Percentiles rank a stretch among this genome's conserved stretches.
These are phyloP conservation scores for Spergularia marina DNA, from an alignment of 148 eudicot genomes.

Conservation along the genomic window DNA sequence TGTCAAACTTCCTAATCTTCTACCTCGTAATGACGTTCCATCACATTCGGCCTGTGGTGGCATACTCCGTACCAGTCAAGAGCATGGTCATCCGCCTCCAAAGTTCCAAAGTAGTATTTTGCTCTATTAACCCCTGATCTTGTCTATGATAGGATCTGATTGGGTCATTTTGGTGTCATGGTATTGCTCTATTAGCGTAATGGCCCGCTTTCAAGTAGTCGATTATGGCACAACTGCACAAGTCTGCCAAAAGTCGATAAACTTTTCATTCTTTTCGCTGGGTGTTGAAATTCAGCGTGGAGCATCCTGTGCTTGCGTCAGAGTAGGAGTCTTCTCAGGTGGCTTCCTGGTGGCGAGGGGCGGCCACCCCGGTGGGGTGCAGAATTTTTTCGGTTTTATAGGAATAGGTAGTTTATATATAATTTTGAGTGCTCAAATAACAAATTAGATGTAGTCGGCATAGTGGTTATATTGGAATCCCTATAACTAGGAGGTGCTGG, in stretches of 20 bases:
- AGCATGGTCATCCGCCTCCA: not conserved
- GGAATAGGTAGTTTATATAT: too few species aligned
- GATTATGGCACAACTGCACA: slow-evolving; percentile 9
- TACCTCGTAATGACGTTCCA: not conserved
- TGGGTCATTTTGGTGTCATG: not conserved
- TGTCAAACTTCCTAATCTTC: not conserved
- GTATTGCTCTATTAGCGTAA: not conserved
- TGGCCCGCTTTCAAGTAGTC: not conserved
- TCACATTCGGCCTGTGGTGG: not conserved
- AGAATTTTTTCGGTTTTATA: too few species aligned
- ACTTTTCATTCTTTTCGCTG: not conserved
- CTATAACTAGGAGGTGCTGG: too few species aligned
- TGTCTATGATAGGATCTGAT: not conserved
- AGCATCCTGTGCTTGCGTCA: not conserved
- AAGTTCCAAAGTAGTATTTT: too few species aligned
- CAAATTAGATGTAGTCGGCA: too few species aligned
- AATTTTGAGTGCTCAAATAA: too few species aligned
- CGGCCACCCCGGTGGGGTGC: too few species aligned
- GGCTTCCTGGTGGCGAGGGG: too few species aligned
- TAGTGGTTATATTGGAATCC: too few species aligned
- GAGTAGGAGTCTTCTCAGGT: not conserved
- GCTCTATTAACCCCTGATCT: not conserved
- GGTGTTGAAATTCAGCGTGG: not conserved
- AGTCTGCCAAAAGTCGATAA: not conserved
- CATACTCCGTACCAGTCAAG: not conserved